Base-by-base conservation (phyloP, 352 stramenopile genomes). In the Pythium brachiatum region DNA sequence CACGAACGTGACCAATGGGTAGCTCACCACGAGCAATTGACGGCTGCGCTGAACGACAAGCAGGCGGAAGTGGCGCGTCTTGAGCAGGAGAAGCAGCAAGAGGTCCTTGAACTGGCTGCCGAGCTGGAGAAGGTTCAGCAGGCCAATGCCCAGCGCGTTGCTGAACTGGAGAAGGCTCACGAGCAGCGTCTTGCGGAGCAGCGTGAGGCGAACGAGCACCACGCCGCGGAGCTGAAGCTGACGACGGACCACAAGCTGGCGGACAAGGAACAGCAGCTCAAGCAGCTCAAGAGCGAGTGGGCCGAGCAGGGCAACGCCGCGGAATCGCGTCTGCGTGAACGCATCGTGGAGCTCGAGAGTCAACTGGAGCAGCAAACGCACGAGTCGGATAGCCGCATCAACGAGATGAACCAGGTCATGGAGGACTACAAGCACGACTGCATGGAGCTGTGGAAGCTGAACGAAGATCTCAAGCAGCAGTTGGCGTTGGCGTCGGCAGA, bases 381-480 rank as follows among this genome's bases (percentile, higher is more conserved):
- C 11, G 64, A 72, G 11, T 69, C 68, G 13, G 72, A 80, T 16
- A 31, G 27, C 1, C 53, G 54, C 31, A 66, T 75, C 20, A 51
- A 58, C 15, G 60, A 73, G 25, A 74, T 76, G 61, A 78, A 64
- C 16, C 78, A 86, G 46, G 76, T 85, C 25, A 67, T 88, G 39
- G 81, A 87, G 21, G 81, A 90, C 55, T 94, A 89, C 65, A 92
- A 90, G 53, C 76, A 91, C 52, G 83, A 93, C 57, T 93, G 83
- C 21, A 78, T 86, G 38, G 75, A 89, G 63, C 60, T 93, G 34
- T 93, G 83, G 83, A 83, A 89, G 38, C 62, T 76, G 34, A 93
- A 91, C 44, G 83, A 93, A 57, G 83, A 90, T 15, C 57, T 93
- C 13, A 91, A 91, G 68, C 80, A 90, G 62, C 83, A 93, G 31